A percentile compares a stretch with the other conserved stretches of the same genome.
phyloP scores from a whole-genome alignment of 83 land plant species.

The Thuja plicata region DNA sequence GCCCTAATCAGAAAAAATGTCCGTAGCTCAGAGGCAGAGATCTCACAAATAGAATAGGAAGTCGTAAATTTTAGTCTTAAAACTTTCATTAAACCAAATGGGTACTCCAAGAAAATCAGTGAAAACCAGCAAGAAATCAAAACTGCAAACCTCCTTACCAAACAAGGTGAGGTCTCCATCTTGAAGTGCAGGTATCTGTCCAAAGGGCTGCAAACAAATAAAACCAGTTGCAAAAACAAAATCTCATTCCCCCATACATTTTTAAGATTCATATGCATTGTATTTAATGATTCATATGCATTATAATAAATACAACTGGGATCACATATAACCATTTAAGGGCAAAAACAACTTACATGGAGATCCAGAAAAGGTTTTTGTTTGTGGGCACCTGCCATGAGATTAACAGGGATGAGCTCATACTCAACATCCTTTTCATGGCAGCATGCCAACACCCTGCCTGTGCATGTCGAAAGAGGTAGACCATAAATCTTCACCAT shows the following conservation, averaged over 20 bases:
- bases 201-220: constrained; percentile 48
- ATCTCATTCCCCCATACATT: too few species aligned
- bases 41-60: background rate
- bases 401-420: constrained; percentile 48
- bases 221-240: background rate
- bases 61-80: too few species aligned
- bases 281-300: background rate
- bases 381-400: constrained; percentile 39
- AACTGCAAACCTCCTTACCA: constrained; percentile 26
- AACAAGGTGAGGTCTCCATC: constrained; percentile 55
- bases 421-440: constrained; percentile 50
- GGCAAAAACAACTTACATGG: constrained; percentile 22
- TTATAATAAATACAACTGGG: background rate
- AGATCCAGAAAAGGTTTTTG: constrained; percentile 32
- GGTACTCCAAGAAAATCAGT: too few species aligned
- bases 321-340: background rate
- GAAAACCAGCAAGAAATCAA: background rate
- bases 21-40: too few species aligned
- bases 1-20: too few species aligned
- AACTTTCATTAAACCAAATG: too few species aligned
- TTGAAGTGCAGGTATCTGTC: constrained; percentile 53
- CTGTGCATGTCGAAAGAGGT: constrained; percentile 39
- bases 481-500: constrained; percentile 40
- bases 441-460: constrained; percentile 38
- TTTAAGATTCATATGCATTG: background rate